Conservation (phyloP, 1,139 yeast species). For the Yamadazyma diddensiae region DNA sequence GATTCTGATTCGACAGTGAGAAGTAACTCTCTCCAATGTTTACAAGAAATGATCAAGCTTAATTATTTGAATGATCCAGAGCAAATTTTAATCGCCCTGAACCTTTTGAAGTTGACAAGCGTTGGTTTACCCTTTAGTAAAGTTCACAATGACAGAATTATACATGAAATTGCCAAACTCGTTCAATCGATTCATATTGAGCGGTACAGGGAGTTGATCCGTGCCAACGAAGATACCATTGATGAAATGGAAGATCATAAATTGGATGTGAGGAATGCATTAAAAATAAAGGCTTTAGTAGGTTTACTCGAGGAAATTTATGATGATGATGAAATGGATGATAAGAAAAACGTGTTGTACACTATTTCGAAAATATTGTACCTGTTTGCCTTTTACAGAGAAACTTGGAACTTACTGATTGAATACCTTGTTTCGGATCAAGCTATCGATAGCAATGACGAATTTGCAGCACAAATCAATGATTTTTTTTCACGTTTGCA, state of each 20-base stretch:
- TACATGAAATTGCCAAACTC: conserved; percentile 31
- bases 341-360: no score
- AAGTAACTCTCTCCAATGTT: conserved; percentile 47
- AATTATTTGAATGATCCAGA: conserved; percentile 67
- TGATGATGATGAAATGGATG: not conserved
- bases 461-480: not conserved
- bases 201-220: conserved; percentile 15
- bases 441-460: not conserved
- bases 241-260: conserved; percentile 21
- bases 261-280: conserved; percentile 21
- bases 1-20: conserved; percentile 47
- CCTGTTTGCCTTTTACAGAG: conserved; percentile 16
- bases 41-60: conserved; percentile 53
- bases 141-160: conserved; percentile 28
- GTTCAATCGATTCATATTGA: conserved; percentile 22
- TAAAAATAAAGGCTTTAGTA: conserved; percentile 39
- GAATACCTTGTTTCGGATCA: conserved; percentile 18
- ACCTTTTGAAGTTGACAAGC: conserved; percentile 39
- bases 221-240: conserved; percentile 20
- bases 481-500: not conserved
- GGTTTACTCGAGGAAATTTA: conserved; percentile 13
- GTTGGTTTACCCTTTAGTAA: conserved; percentile 16
- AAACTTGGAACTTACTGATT: conserved; percentile 27
- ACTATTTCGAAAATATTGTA: conserved; percentile 19
- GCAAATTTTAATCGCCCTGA: conserved; percentile 37